Base-by-base conservation (phyloP, 2,329 filamentous ascomycete species). In the Ophiosphaerella korrae region DNA sequence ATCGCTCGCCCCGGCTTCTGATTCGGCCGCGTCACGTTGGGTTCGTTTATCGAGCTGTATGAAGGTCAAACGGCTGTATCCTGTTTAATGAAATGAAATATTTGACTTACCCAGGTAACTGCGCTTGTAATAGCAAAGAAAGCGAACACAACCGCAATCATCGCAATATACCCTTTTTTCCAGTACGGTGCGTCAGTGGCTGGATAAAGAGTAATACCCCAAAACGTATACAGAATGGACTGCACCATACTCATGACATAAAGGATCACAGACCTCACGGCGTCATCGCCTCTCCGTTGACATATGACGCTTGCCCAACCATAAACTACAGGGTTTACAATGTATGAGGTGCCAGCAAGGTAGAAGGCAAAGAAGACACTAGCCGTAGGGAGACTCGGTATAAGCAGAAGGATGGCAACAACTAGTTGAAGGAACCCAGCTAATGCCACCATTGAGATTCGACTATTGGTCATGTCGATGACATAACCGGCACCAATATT, bases 161-260 rank as follows among this genome's bases (percentile, higher is more conserved):
- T 72, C 1, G 72, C 55, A 31, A 75, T 72, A 7, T 62, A 68
- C 0, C 74, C 74, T 42, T 73, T 75, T 40, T 61, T 67, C 67
- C 77, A 78, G 45, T 78, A 78, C 3, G 76, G 75, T 0, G 75
- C 75, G 50, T 79, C 74, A 5, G 67, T 69, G 0, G 75, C 75
- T 11, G 74, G 64, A 33, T 78, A 79, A 7, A 80, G 55, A 0
- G 68, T 60, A 5, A 79, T 76, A 0, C 76, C 77, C 77, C 77
- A 79, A 42, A 78, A 78, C 0, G 77, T 78, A 52, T 75, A 79
- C 23, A 79, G 50, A 1, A 74, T 62, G 36, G 70, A 71, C 12
- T 72, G 70, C 2, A 70, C 68, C 21, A 74, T 71, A 9, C 75
- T 77, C 75, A 79, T 78, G 0, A 68, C 67, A 35, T 73, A 74